Evolutionary conservation across 768 basidiomycete species (phyloP).

Genomic region (Lentinula aciculospora): DNA sequence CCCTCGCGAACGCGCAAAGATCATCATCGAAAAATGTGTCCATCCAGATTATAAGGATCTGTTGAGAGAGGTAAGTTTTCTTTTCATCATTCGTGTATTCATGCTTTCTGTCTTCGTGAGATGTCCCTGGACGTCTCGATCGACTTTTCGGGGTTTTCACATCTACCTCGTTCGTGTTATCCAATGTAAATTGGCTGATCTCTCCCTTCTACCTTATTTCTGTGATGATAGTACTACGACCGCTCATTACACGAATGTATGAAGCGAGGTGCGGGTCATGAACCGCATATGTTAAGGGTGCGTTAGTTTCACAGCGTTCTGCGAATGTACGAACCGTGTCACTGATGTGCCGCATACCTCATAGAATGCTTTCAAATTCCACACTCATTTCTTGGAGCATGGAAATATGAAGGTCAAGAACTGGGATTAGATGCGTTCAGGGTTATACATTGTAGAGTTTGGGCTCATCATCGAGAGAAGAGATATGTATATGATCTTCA

Average conservation of each 20-base stretch:
- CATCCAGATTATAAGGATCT: slow-evolving; percentile 40
- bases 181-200: too few species aligned
- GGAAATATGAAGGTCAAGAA: slow-evolving; percentile 33
- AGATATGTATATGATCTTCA: too few species aligned
- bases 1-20: slow-evolving; percentile 38
- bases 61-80: slow-evolving; percentile 26
- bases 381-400: slow-evolving; percentile 28
- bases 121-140: too few species aligned
- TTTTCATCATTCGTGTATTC: neutral
- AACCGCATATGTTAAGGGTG: slow-evolving; percentile 43
- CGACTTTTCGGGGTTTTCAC: too few species aligned
- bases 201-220: neutral
- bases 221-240: slow-evolving; percentile 33
- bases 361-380: slow-evolving; percentile 30
- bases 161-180: too few species aligned
- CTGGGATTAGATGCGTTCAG: slow-evolving; percentile 24
- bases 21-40: slow-evolving; percentile 43
- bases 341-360: neutral
- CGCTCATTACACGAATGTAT: slow-evolving; percentile 36
- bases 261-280: slow-evolving; percentile 38
- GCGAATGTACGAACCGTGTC: neutral
- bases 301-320: slow-evolving; percentile 10
- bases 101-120: too few species aligned
- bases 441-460: too few species aligned
- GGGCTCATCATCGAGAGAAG: too few species aligned